Evolutionary conservation across 768 basidiomycete species (phyloP), one percentile per base, ranked within the genome.

Genomic region (Macrolepiota fuliginosa): DNA sequence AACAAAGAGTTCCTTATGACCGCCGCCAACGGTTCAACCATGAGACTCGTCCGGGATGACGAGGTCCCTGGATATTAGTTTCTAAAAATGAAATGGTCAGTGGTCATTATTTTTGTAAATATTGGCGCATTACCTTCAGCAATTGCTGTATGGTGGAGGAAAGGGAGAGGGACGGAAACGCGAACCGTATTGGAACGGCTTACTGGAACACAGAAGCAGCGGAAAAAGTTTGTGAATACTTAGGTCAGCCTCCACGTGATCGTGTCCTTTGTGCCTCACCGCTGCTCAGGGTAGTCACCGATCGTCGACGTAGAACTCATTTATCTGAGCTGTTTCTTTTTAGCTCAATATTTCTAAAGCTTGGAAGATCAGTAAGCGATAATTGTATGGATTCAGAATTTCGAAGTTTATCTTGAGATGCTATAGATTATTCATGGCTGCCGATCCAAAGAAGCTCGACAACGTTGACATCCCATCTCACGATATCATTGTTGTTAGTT

Each of bases 21-120:
- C 47, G 81, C 77, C 61, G 82, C 80, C 65, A 88, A 74, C 68
- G 85, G 83, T 78, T 89, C 85, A 68, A 88, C 78, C 86, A 88
- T 88, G 77, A 73, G 64, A 70, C 56, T 64, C 67, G 68, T 63
- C 67, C 49, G 46, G 45, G 6, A 19, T 51, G 65, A 72, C 68
- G 71, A 67, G 69, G 64, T 51, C 62, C 53, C 62, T 53, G 59
- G 59, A 58, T 58, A 54, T 50, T 63, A 53, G 40, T 25, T 47
- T n/a, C 59, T 54, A 52, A 6, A 17, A 45, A 45, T 22, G 42
- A 7, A 45, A 22, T 45, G 42, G 9, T 17, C 17, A 45, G 19
- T 15, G 7, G n/a, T 0, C 17, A 45, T 45, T 12, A 10, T 1
- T 17, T n/a, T 19, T 9, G 42, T 6, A 1, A 9, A n/a, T 45